phyloP scores from a whole-genome alignment of 352 stramenopile species.

The Aphanomyces stellatus region DNA sequence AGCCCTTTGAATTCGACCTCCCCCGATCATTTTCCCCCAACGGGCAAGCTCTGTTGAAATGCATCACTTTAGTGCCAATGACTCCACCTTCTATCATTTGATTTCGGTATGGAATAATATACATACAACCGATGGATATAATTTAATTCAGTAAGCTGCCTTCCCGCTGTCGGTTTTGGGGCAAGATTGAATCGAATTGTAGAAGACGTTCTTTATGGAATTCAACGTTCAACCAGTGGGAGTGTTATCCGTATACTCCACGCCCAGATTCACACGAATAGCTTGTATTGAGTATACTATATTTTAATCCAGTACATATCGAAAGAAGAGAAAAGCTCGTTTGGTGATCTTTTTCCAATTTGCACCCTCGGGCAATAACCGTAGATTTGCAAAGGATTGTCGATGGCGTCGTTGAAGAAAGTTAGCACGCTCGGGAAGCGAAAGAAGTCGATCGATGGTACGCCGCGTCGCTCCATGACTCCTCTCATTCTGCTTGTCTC shows the following conservation, averaged over 20 bases:
- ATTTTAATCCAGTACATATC: neutral
- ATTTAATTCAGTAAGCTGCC: too few species aligned
- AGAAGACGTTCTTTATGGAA: neutral
- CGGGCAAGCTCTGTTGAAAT: too few species aligned
- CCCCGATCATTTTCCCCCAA: too few species aligned
- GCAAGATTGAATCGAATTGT: neutral
- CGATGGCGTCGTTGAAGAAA: conserved; percentile 51
- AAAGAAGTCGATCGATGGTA: conserved; percentile 84
- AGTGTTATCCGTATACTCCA: too few species aligned
- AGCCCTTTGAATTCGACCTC: too few species aligned
- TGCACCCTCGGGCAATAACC: conserved; percentile 1
- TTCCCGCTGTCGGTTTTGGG: too few species aligned
- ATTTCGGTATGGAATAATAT: too few species aligned
- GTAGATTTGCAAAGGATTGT: too few species aligned
- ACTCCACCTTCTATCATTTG: too few species aligned
- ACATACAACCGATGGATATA: too few species aligned
- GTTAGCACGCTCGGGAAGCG: conserved; percentile 80
- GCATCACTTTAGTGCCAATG: too few species aligned
- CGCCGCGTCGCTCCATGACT: neutral
- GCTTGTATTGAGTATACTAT: neutral
- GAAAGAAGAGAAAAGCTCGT: neutral
- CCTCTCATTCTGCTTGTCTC: neutral
- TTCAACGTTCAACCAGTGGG: neutral
- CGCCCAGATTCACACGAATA: neutral
- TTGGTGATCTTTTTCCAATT: conserved; percentile 15